Conservation (phyloP, 164 flowering plant genomes). For the Aristolochia californica region DNA sequence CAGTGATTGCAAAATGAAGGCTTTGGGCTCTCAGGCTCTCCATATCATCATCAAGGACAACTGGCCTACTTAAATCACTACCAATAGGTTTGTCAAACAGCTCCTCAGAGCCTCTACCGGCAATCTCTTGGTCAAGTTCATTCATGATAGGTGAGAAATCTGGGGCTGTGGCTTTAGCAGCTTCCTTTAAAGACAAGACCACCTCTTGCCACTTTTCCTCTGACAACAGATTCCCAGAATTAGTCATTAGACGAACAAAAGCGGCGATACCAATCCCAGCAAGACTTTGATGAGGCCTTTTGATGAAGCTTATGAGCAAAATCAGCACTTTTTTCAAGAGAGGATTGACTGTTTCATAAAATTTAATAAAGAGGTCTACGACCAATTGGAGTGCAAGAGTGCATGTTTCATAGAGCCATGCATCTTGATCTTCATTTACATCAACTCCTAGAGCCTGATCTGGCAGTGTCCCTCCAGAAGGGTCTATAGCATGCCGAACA, state of each 20-base stretch:
- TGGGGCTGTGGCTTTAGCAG: constrained; percentile 77
- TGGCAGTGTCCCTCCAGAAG: constrained; percentile 47
- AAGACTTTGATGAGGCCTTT: constrained; percentile 95
- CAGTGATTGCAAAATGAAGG: constrained; percentile 54
- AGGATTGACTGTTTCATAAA: constrained; percentile 83
- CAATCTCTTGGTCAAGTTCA: constrained; percentile 24
- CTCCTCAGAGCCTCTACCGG: constrained; percentile 20
- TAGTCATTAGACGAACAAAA: constrained; percentile 92
- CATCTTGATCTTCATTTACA: constrained; percentile 75
- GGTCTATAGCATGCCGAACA: constrained; percentile 93
- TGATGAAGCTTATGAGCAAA: constrained; percentile 80
- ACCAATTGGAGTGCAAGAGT: constrained; percentile 90
- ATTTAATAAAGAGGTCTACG: constrained; percentile 92
- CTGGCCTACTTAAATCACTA: constrained; percentile 32
- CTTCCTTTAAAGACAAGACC: constrained; percentile 71
- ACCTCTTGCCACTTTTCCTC: constrained; percentile 96
- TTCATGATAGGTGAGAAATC: constrained; percentile 48
- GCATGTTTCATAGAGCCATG: constrained; percentile 98
- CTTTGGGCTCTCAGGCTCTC: constrained; percentile 37
- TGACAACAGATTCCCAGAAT: constrained; percentile 78
- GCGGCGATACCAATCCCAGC: constrained; percentile 99
- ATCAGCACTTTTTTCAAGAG: constrained; percentile 65
- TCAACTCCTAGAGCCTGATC: constrained; percentile 47
- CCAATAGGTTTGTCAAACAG: constrained; percentile 18
- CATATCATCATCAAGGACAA: constrained; percentile 32